phyloP scores from a whole-genome alignment of 805 yeast species.

The Saturnispora galanensis region DNA sequence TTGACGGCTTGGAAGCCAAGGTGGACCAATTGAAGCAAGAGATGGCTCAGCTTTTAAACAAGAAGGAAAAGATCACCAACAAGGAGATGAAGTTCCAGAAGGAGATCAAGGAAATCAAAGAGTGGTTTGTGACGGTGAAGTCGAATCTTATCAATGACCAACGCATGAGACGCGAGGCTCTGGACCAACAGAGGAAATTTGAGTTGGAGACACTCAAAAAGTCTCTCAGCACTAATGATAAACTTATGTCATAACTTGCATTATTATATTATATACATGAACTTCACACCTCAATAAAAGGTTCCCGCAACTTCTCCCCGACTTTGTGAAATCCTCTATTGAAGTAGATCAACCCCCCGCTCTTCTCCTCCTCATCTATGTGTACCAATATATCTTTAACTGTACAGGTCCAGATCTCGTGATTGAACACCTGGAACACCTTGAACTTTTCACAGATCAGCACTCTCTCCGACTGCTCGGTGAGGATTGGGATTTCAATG shows the following conservation, averaged over 20 bases:
- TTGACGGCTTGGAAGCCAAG: conserved; percentile 17
- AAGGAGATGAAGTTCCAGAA: conserved; percentile 24
- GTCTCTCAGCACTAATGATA: neutral
- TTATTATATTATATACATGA: neutral
- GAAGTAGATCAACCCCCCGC: conserved; percentile 62
- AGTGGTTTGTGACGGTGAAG: conserved; percentile 22
- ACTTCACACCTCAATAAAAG: neutral
- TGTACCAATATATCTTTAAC: conserved; percentile 46
- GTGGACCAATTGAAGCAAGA: conserved; percentile 24
- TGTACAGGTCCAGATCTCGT: conserved; percentile 83
- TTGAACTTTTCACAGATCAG: conserved; percentile 49
- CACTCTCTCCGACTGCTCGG: conserved; percentile 44
- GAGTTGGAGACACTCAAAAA: neutral
- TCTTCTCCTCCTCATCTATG: conserved; percentile 24
- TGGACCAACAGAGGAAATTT: conserved; percentile 19
- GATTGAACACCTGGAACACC: conserved; percentile 61
- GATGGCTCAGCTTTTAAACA: conserved; percentile 21
- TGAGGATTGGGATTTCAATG: conserved; percentile 43
- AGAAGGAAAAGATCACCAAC: conserved; percentile 25
- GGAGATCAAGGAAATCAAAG: conserved; percentile 18
- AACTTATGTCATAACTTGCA: neutral
- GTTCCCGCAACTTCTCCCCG: conserved; percentile 19
- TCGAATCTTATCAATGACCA: conserved; percentile 13
- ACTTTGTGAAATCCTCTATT: conserved; percentile 48
- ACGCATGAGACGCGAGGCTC: conserved; percentile 16